These are phyloP conservation scores for Pterulicium gracile DNA, from an alignment of 1,284 basidiomycete genomes.

Conservation along the genomic window DNA sequence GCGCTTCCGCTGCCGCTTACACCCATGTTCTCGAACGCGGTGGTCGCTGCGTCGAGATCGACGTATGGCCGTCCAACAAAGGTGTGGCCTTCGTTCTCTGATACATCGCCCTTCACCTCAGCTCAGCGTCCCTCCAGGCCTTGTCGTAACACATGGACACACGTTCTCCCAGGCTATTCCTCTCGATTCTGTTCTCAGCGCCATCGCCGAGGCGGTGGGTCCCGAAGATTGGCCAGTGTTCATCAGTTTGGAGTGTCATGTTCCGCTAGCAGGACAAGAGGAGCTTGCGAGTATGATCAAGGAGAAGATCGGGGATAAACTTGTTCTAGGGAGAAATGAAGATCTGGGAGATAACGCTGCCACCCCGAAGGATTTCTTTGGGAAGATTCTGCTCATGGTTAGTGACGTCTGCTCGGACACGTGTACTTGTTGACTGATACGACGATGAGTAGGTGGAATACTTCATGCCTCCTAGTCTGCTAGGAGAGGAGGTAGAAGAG, in stretches of 20 bases:
- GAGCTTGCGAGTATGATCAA: constrained; percentile 47
- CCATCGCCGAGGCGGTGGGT: constrained; percentile 34
- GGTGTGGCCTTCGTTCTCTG: neutral
- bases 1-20: constrained; percentile 43
- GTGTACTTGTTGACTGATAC: constrained; percentile 3
- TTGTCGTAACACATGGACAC: constrained; percentile 51
- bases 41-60: constrained; percentile 58
- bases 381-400: constrained; percentile 53
- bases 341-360: constrained; percentile 24
- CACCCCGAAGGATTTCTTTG: constrained; percentile 36
- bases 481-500: constrained; percentile 5
- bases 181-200: constrained; percentile 39
- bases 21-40: constrained; percentile 41
- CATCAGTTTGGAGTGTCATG: constrained; percentile 56
- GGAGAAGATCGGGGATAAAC: constrained; percentile 42
- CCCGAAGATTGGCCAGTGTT: constrained; percentile 44
- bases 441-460: constrained; percentile 40
- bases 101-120: too few species aligned
- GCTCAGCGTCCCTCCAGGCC: constrained; percentile 25
- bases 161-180: constrained; percentile 39
- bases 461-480: constrained; percentile 28
- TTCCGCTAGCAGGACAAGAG: constrained; percentile 34
- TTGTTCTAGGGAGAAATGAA: constrained; percentile 30
- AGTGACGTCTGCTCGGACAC: constrained; percentile 8
- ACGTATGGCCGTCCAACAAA: constrained; percentile 44